Conservation (phyloP, 2,329 filamentous ascomycete species). For the Exophiala dermatitidis region DNA sequence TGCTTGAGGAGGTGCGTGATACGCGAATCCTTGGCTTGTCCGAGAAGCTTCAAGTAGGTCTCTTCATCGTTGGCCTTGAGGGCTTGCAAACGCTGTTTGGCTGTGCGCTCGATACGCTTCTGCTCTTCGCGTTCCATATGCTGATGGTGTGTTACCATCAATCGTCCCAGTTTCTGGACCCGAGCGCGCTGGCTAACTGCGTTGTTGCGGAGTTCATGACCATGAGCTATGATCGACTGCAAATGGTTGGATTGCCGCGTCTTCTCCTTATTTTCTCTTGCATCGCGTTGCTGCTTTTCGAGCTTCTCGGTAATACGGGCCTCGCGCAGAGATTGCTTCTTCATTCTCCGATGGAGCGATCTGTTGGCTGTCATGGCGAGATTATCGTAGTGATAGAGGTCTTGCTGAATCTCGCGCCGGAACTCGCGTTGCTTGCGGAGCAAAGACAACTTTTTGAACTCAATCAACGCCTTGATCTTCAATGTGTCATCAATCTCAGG, state of each 20-base stretch:
- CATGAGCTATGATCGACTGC: slow-evolving; percentile 74
- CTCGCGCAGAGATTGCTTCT: slow-evolving; percentile 94
- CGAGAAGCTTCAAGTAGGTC: slow-evolving; percentile 93
- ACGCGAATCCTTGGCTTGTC: slow-evolving; percentile 98
- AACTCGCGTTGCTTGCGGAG: slow-evolving; percentile 81
- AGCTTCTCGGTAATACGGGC: slow-evolving; percentile 97
- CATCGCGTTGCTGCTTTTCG: slow-evolving; percentile 96
- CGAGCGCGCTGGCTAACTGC: slow-evolving; percentile 63
- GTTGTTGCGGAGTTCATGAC: slow-evolving; percentile 65
- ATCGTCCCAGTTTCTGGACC: slow-evolving; percentile 74
- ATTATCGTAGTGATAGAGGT: slow-evolving; percentile 94
- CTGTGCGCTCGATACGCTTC: slow-evolving; percentile 93
- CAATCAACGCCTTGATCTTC: slow-evolving; percentile 85
- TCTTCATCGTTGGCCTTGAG: slow-evolving; percentile 99
- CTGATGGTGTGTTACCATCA: slow-evolving; percentile 85
- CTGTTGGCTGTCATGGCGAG: slow-evolving; percentile 96
- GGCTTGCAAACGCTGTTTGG: slow-evolving; percentile 98
- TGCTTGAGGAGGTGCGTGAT: slow-evolving; percentile 95
- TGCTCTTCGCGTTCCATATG: slow-evolving; percentile 99
- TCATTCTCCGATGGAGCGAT: slow-evolving; percentile 81
- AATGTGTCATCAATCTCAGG: slow-evolving; percentile 69
- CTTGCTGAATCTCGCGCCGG: slow-evolving; percentile 76
- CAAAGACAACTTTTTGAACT: slow-evolving; percentile 86
- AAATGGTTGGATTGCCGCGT: slow-evolving; percentile 94
- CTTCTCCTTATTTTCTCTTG: slow-evolving; percentile 91